These are phyloP conservation scores for Colletotrichum endophyticum DNA, from an alignment of 2,329 filamentous ascomycete species.

Conservation along the genomic window DNA sequence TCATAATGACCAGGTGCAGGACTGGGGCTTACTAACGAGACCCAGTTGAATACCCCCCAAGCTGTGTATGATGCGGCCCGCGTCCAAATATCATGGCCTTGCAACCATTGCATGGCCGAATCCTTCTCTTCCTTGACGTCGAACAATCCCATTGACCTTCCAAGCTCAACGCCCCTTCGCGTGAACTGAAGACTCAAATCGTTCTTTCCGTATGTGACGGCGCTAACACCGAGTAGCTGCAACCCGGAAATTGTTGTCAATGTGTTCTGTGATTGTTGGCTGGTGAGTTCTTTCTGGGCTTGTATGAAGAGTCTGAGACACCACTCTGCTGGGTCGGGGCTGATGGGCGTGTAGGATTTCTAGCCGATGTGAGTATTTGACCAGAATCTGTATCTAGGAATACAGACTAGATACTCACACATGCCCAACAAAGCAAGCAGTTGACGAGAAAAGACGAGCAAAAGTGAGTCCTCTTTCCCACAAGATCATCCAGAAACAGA, in stretches of 20 bases:
- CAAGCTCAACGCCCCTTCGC: not conserved
- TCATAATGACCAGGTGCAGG: too few relatives aligned
- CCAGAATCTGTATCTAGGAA: rapidly evolving
- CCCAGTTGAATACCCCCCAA: constrained; percentile 30
- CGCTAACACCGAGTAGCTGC: not conserved
- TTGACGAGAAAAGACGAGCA: constrained; percentile 1
- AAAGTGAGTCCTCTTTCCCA: not conserved
- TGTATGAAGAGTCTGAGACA: not conserved
- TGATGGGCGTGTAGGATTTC: not conserved
- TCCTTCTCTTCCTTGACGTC: not conserved
- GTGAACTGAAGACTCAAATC: not conserved
- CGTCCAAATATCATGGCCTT: not conserved
- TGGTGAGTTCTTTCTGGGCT: not conserved
- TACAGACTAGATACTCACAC: not conserved
- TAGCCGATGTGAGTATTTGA: not conserved
- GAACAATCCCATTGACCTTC: constrained; percentile 2
- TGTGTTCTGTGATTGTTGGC: not conserved
- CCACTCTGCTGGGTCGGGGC: not conserved
- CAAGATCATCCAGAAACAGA: not conserved
- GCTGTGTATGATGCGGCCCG: constrained; percentile 27
- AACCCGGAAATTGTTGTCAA: not conserved
- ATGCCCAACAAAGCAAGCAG: not conserved
- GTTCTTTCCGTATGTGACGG: not conserved
- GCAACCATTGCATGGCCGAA: not conserved
- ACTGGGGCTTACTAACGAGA: not conserved